Percentiles rank a stretch among this genome's conserved stretches.
Conservation (phyloP, 2,329 filamentous ascomycete genomes). For the Aureobasidium sp. region DNA sequence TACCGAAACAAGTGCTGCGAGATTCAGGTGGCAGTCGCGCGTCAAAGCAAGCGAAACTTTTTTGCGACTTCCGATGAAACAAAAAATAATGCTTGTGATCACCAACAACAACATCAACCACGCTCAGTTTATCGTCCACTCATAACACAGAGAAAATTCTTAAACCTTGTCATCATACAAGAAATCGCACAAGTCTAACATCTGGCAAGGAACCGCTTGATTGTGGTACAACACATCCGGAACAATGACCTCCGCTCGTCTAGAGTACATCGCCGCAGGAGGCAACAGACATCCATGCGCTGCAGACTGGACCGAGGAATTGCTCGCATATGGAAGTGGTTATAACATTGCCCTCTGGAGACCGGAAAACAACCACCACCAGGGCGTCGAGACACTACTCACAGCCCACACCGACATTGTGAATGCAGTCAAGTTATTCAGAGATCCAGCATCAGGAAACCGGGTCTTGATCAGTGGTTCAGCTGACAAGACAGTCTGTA, state of each 20-base stretch:
- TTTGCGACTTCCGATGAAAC: constrained; percentile 5
- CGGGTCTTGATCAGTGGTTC: constrained; percentile 67
- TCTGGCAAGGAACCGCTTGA: too few species aligned
- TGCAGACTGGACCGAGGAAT: constrained; percentile 71
- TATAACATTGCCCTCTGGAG: constrained; percentile 84
- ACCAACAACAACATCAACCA: neutral
- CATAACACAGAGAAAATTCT: neutral
- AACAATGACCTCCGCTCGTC: neutral
- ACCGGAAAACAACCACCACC: constrained; percentile 44
- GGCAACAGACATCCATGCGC: constrained; percentile 84
- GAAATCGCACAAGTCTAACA: too few species aligned
- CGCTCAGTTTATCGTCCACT: neutral
- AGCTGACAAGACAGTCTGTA: constrained; percentile 65
- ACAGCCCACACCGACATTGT: constrained; percentile 70
- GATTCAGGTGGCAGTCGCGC: neutral
- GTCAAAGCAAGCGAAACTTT: constrained; percentile 10
- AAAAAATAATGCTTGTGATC: neutral
- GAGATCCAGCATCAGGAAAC: constrained; percentile 37
- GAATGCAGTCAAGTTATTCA: constrained; percentile 74
- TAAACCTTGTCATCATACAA: neutral
- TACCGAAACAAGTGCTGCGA: neutral
- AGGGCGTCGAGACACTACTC: constrained; percentile 53
- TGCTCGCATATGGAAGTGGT: constrained; percentile 83
- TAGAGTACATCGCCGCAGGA: constrained; percentile 58
- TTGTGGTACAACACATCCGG: neutral